Evolutionary conservation across 768 basidiomycete species (phyloP), one percentile per base, ranked within the genome.

Genomic region (Kwoniella botswanensis): DNA sequence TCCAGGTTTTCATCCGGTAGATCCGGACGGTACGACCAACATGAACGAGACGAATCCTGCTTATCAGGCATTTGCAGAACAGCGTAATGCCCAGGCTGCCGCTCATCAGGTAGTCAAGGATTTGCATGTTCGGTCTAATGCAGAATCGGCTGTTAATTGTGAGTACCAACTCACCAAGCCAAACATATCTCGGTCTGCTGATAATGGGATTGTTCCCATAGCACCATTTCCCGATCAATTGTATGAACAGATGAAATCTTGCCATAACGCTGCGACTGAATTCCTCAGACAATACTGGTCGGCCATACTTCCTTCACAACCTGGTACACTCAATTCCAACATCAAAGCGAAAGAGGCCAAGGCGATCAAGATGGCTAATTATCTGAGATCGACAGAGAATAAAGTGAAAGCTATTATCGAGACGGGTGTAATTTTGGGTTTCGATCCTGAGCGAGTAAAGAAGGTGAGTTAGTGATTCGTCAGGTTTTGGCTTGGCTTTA

Each of bases 201-300:
- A 35, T 21, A n/a, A 56, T 56, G 11, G 1, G n/a, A 26, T 18
- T 15, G 50, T 21, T 52, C 18, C 10, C 46, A 10, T 69, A 96
- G 93, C 88, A 71, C 90, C 92, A 52, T 89, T 99, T 43, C 92
- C 94, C 0, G 89, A 91, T 61, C 87, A 86, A 2, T 85, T 96
- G 50, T 89, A 93, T 76, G 87, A 89, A 66, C 90, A 94, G 84
- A 91, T 98, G 88, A 89, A 88, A 18, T 92, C 92, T 0, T 93
- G 92, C 78, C 94, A 97, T 79, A 93, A 93, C 1, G 91, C 95
- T 3, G 91, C 95, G 12, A 94, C 93, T 78, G 97, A 99, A 81
- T 97, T 98, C 82, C 86, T 99, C 15, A 90, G 96, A 35, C 97
- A 98, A 81, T 98, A 94, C 82, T 98, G 95, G 94, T 88, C 90